Evolutionary conservation across 805 yeast genomes (phyloP), one percentile per base, ranked within the genome.

Genomic region (Cyberlindnera galapagoensis): DNA sequence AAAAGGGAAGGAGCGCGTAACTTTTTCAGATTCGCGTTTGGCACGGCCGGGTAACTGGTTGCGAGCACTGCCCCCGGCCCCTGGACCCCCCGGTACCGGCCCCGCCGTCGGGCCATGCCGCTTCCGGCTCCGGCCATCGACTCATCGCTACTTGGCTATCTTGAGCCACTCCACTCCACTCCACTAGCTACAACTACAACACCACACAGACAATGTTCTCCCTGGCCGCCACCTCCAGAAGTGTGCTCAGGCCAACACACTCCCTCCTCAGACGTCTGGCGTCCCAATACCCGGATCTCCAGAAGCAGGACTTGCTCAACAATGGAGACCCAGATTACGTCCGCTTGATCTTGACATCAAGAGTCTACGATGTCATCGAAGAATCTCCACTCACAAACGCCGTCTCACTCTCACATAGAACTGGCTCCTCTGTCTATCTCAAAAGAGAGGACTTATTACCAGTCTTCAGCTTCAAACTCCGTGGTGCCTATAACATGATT

Each of bases 401-500:
- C 0, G 71, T 75, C 9, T 76, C 80, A 18, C 64, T 92, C 28
- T 78, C 92, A 2, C 79, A 76, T 30, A 78, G 75, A 49, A 65
- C 78, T n/a, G 83, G 82, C 31, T 68, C 95, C 27, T 79, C 79
- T 24, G 78, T 94, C 11, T 66, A 71, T 36, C 63, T 92, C 44
- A 92, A 92, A 53, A 72, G 99, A 45, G 99, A 92, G 54, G 98
- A 94, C 52, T 65, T 87, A 22, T 69, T 86, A 36, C 97, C 98
- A 0, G 98, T 92, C 5, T 94, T 92, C 59, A 81, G 94, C 27
- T 92, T 92, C 72, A 92, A 92, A 61, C 68, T 92, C 39, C 79
- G 99, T 56, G 99, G 99, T 38, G 99, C 98, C 12, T 86, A 88
- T 61, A 92, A 92, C 57, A 87, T 86, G 95, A 82, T 92, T 48